phyloP scores from a whole-genome alignment of 805 yeast species.

The Kockiozyma suomiensis region DNA sequence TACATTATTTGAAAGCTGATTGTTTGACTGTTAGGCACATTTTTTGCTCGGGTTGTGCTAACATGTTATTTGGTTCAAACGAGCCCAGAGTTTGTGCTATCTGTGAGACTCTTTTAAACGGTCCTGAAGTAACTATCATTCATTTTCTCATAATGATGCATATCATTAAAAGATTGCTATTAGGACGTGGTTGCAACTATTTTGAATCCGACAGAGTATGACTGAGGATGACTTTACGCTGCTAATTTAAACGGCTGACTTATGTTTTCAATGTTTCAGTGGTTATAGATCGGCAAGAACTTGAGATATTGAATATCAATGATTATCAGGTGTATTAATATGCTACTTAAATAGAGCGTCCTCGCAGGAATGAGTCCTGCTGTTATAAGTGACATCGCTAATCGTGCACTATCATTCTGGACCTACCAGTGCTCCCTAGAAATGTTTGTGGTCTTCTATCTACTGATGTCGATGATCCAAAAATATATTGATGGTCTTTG shows the following conservation, averaged over 20 bases:
- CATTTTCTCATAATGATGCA: too few relatives aligned
- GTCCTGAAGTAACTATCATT: slow-evolving; percentile 13
- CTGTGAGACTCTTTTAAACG: slow-evolving; percentile 18
- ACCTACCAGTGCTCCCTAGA: slow-evolving; percentile 24
- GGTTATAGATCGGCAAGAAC: slow-evolving; percentile 14
- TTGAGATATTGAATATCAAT: too few relatives aligned
- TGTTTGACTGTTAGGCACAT: slow-evolving; percentile 14
- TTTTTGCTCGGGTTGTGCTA: slow-evolving; percentile 20
- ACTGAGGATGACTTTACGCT: too few relatives aligned
- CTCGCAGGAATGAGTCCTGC: slow-evolving; percentile 27
- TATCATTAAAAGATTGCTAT: too few relatives aligned
- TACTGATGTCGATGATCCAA: background rate
- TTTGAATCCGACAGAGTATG: slow-evolving; percentile 23
- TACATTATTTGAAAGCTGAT: background rate
- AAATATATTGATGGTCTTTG: too few relatives aligned
- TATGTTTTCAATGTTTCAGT: background rate
- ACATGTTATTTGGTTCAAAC: background rate
- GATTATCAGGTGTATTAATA: background rate
- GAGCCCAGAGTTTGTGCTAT: slow-evolving; percentile 16
- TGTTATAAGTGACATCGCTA: slow-evolving; percentile 17
- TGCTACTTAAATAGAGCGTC: slow-evolving; percentile 8
- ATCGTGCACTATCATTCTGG: slow-evolving; percentile 25
- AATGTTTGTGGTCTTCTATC: background rate
- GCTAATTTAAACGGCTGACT: too few relatives aligned
- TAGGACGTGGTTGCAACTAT: slow-evolving; percentile 20